These are phyloP conservation scores for Myxozyma vanderwaltii DNA, from an alignment of 805 yeast genomes.

Conservation along the genomic window DNA sequence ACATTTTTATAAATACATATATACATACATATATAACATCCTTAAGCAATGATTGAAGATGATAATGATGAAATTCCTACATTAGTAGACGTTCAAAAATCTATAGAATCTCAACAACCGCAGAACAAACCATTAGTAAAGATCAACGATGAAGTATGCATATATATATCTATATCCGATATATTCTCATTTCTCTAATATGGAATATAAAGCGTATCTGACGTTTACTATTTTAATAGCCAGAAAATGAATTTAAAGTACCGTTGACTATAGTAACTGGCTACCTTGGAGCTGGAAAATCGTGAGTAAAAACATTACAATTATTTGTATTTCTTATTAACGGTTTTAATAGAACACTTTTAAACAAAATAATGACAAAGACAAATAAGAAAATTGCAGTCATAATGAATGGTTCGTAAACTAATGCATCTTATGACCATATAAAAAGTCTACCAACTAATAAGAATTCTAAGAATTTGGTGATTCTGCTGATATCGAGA, in stretches of 20 bases:
- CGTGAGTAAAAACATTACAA: slow-evolving; percentile 44
- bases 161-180: too few species aligned
- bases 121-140: not conserved
- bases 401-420: slow-evolving; percentile 63
- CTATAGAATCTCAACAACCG: not conserved
- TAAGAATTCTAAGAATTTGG: too few species aligned
- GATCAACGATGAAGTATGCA: not conserved
- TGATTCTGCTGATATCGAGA: slow-evolving; percentile 76
- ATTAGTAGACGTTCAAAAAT: slow-evolving; percentile 6
- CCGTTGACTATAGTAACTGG: slow-evolving; percentile 96
- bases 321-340: too few species aligned
- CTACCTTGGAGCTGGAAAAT: slow-evolving; percentile 91
- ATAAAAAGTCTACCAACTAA: too few species aligned
- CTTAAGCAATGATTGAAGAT: slow-evolving; percentile 1
- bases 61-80: slow-evolving; percentile 20
- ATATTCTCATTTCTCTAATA: too few species aligned
- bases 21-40: too few species aligned
- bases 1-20: not conserved
- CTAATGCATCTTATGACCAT: too few species aligned
- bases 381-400: slow-evolving; percentile 82
- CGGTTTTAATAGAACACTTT: slow-evolving; percentile 65
- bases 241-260: slow-evolving; percentile 49
- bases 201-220: not conserved
- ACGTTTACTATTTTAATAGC: not conserved
- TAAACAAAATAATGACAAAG: slow-evolving; percentile 69